phyloP scores from a whole-genome alignment of 2,329 filamentous ascomycete species.

The Epichloe amarillans region DNA sequence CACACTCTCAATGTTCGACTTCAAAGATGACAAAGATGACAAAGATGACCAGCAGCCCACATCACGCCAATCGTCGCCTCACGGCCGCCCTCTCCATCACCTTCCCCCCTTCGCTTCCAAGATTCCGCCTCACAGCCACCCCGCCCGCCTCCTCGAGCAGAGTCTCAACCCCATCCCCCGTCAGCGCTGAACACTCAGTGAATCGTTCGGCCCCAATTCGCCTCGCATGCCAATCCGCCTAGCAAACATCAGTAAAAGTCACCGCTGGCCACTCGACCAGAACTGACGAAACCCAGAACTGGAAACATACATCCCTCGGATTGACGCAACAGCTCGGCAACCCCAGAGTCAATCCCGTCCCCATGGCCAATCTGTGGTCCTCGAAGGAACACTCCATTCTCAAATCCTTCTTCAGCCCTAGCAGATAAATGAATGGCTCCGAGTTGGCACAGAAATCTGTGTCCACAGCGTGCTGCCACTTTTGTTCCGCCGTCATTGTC shows the following conservation, averaged over 20 bases:
- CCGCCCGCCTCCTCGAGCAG: slow-evolving; percentile 16
- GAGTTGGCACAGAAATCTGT: slow-evolving; percentile 1
- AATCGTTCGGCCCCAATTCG: slow-evolving; percentile 18
- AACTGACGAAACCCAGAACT: background rate
- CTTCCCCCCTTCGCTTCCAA: background rate
- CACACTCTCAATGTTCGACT: too few relatives aligned
- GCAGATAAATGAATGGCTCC: slow-evolving; percentile 17
- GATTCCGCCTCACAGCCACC: slow-evolving; percentile 12
- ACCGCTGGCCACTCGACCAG: background rate
- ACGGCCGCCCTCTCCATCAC: background rate
- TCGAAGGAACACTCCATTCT: slow-evolving; percentile 7
- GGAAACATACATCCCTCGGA: slow-evolving; percentile 13
- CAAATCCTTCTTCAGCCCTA: slow-evolving; percentile 23
- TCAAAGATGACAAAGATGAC: background rate
- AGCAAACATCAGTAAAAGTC: background rate
- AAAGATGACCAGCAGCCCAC: background rate
- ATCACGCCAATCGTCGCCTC: background rate
- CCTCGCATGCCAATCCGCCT: slow-evolving; percentile 21
- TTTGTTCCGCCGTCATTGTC: background rate
- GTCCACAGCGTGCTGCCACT: slow-evolving; percentile 13
- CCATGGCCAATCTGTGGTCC: slow-evolving; percentile 4
- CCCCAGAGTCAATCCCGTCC: background rate
- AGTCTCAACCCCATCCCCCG: slow-evolving; percentile 20
- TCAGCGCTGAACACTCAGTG: slow-evolving; percentile 23
- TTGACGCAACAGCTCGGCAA: slow-evolving; percentile 18